Base-by-base conservation (phyloP, 2,329 filamentous ascomycete species). In the Cadophora gregata region DNA sequence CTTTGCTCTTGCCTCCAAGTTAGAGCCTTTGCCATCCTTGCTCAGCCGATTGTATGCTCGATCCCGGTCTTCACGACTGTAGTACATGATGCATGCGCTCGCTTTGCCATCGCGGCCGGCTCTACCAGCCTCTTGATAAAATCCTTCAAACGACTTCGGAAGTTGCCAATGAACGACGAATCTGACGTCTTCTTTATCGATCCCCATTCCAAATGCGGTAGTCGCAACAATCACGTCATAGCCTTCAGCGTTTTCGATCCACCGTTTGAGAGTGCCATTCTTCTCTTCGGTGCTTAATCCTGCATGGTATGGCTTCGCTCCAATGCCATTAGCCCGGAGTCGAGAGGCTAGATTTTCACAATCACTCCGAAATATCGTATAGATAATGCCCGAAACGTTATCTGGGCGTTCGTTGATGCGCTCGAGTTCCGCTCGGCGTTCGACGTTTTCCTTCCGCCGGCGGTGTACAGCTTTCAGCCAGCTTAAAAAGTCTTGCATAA, bases 161-260 rank as follows among this genome's bases (percentile, higher is more conserved):
- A 97, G 85, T 67, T 93, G 91, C 93, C 95, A 98, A 79, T 98
- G 95, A 1, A 96, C 89, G 0, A 98, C 94, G 74, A 97, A 97
- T 2, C 95, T 91, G 12, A 98, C 95, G 73, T 97, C 91, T 62
- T 96, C 89, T 78, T 97, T 97, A 79, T 98, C 94, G 70, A 98
- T 97, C 29, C 95, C 95, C 95, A 98, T 98, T 2, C 95, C 95
- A 75, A 98, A 98, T 0, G 95, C 95, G 1, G 93, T 98, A 0
- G 95, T 98, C 1, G 95, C 95, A 31, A 97, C 93, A 68, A 98
- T 95, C 59, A 98, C 88, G 77, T 96, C 93, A 79, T 96, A 97
- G 0, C 91, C 91, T 29, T 86, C 83, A 63, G 87, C 85, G 76
- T 93, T 91, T 63, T 85, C 83, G 55, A 93, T 88, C 92, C 92